Conservation (phyloP, 106 monocot genomes). For the Acanthochlamys bracteata region DNA sequence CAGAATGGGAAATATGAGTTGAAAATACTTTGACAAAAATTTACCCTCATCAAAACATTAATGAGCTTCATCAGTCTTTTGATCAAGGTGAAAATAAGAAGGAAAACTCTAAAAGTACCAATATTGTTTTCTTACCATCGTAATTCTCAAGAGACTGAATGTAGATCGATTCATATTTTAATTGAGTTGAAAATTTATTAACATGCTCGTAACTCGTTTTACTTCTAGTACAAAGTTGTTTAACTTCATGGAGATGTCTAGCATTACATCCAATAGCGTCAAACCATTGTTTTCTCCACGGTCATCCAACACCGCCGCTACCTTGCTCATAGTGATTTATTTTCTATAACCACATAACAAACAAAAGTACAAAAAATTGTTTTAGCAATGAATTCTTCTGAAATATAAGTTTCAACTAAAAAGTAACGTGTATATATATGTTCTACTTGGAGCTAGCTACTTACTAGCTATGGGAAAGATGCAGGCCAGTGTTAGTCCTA, state of each 20-base stretch:
- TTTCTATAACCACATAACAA: not conserved
- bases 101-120: too few species aligned
- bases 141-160: too few species aligned
- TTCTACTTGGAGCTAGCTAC: constrained; percentile 9
- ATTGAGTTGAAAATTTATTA: too few species aligned
- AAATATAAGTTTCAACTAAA: not conserved
- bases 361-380: not conserved
- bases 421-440: not conserved
- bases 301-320: constrained; percentile 9
- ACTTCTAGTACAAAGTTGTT: constrained; percentile 17
- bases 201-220: too few species aligned
- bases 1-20: too few species aligned
- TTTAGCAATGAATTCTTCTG: not conserved
- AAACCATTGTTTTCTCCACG: constrained; percentile 1
- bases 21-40: too few species aligned
- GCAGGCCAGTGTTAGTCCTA: constrained; percentile 16
- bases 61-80: too few species aligned
- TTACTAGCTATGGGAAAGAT: constrained; percentile 14
- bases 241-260: constrained; percentile 8
- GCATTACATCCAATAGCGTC: constrained; percentile 16
- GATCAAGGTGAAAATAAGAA: too few species aligned
- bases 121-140: too few species aligned
- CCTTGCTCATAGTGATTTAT: not conserved
- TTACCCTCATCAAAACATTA: too few species aligned
- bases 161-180: too few species aligned